Evolutionary conservation across 148 eudicot species (phyloP).

Genomic region (Nyssa sinensis): DNA sequence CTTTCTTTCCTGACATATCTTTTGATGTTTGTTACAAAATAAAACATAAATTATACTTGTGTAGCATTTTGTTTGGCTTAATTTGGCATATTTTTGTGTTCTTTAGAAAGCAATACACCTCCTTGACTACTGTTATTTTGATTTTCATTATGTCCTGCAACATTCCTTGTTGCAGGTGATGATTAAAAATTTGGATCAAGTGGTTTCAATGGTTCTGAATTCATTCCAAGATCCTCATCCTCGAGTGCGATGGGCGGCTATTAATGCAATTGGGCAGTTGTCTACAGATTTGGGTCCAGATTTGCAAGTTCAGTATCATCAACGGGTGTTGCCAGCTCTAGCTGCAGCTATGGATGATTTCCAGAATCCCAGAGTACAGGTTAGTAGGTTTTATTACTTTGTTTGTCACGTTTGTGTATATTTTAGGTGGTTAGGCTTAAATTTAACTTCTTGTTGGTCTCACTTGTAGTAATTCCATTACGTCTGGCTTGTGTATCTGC

Average conservation of each 20-base stretch:
- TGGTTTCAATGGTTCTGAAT: constrained; percentile 77
- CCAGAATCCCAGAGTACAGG: constrained; percentile 98
- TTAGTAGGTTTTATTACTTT: constrained; percentile 16
- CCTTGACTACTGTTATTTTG: not conserved
- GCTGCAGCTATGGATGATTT: constrained; percentile 94
- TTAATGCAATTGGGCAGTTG: constrained; percentile 93
- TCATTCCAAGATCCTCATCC: constrained; percentile 93
- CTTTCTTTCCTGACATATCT: too few species aligned
- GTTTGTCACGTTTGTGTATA: too few species aligned
- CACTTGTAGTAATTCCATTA: too few species aligned
- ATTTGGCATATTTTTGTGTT: not conserved
- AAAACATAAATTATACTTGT: not conserved
- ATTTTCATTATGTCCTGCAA: not conserved
- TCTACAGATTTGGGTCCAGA: constrained; percentile 97
- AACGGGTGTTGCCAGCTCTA: constrained; percentile 72
- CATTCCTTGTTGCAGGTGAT: constrained; percentile 65
- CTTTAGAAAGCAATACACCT: not conserved
- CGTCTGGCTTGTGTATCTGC: not conserved
- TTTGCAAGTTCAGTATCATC: constrained; percentile 86
- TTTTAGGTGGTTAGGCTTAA: not conserved
- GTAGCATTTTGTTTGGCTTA: not conserved
- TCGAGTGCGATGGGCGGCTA: constrained; percentile 97
- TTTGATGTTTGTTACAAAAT: not conserved
- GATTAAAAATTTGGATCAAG: constrained; percentile 86
- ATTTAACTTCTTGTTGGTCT: not conserved